Evolutionary conservation across 495 filamentous ascomycete species (phyloP), one percentile per base, ranked within the genome.

Genomic region (Penicillium atrosanguineum): DNA sequence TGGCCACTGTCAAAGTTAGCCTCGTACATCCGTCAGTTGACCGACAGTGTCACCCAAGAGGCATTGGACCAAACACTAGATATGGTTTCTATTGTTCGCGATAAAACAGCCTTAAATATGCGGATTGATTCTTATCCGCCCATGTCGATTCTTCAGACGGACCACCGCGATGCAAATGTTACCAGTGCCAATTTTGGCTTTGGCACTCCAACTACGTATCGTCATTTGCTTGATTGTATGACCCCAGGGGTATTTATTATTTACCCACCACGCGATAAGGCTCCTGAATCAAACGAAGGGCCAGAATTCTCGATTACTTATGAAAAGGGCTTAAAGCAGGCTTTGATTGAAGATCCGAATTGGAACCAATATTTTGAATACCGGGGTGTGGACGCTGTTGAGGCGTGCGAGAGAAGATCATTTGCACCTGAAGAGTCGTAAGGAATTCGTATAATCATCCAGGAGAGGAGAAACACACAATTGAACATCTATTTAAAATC

Each of bases 251-350:
- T 63, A 0, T 16, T 58, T 15, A 42, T 63, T 11, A 52, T 69
- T 9, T 69, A 66, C 15, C 63, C 63, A 16, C 49, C 62, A 40
- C 55, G 49, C 5, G 46, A 43, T 5, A 44, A 21, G 0, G 47
- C 25, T 14, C 25, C 50, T 5, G 62, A 56, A 7, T 58, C 68
- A 8, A 69, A 77, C 46, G 72, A 79, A 44, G 77, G 77, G 1
- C 65, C 56, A 16, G 75, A 77, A 59, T 68, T 79, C 52, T 57
- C 67, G 25, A 64, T 79, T 39, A 44, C 64, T 0, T 69, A 72
- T 42, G 77, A 78, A 59, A 69, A 60, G 47, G 52, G 63, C 12
- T 45, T 72, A 25, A 62, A 61, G 16, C 47, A 69, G 19, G 46
- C 25, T 7, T 50, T 80, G 12, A 55, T 74, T 15, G 59, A 64